Percentiles rank a stretch among this genome's conserved stretches.
Conservation (phyloP, 805 yeast species). For the Kregervanrija fluxuum region DNA sequence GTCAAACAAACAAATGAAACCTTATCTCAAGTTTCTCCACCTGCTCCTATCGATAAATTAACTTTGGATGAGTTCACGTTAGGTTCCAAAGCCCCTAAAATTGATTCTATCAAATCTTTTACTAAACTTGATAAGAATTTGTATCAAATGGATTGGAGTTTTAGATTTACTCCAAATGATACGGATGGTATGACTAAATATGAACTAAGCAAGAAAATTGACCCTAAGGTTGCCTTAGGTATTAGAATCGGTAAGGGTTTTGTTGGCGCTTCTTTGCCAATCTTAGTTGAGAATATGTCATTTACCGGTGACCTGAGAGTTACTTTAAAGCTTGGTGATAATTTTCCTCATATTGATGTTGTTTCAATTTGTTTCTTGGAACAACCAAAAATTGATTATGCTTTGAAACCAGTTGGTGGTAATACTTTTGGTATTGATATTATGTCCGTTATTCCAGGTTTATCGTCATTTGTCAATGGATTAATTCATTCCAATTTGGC, state of each 20-base stretch:
- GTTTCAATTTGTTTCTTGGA: slow-evolving; percentile 69
- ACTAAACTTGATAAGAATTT: slow-evolving; percentile 60
- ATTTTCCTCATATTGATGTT: slow-evolving; percentile 71
- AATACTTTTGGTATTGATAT: slow-evolving; percentile 81
- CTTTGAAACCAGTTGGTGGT: slow-evolving; percentile 82
- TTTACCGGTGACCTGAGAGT: slow-evolving; percentile 64
- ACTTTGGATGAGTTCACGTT: slow-evolving; percentile 71
- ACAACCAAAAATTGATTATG: slow-evolving; percentile 73
- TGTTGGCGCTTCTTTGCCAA: slow-evolving; percentile 68
- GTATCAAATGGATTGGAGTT: slow-evolving; percentile 80
- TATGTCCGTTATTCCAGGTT: slow-evolving; percentile 79
- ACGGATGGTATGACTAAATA: slow-evolving; percentile 77
- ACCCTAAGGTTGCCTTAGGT: slow-evolving; percentile 77
- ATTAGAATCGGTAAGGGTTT: slow-evolving; percentile 77
- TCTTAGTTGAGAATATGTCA: slow-evolving; percentile 74
- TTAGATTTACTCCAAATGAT: slow-evolving; percentile 75
- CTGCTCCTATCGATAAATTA: slow-evolving; percentile 71
- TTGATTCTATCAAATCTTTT: slow-evolving; percentile 65
- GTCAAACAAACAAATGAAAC: slow-evolving; percentile 60
- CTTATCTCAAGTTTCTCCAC: slow-evolving; percentile 69
- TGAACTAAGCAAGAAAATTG: slow-evolving; percentile 61
- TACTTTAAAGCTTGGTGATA: slow-evolving; percentile 50
- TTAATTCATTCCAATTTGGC: slow-evolving; percentile 64
- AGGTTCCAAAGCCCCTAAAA: slow-evolving; percentile 75
- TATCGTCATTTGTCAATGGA: slow-evolving; percentile 61